A percentile compares a stretch with the other conserved stretches of the same genome.
phyloP scores from a whole-genome alignment of 768 basidiomycete species.

The Russula olivacea region DNA sequence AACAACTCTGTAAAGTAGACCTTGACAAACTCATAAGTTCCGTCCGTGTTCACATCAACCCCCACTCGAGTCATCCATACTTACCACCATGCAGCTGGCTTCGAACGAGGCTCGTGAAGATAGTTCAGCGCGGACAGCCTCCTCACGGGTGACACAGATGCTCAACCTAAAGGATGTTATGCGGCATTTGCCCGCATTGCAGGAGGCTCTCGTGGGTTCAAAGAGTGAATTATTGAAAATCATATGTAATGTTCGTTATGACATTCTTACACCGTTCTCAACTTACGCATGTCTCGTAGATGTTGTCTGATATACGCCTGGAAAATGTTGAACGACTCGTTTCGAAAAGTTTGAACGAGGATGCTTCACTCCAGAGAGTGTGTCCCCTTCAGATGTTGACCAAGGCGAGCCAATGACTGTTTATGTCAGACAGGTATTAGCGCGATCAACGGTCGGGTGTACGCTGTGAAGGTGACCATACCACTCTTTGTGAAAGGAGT shows the following conservation, averaged over 20 bases:
- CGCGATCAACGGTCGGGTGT: slow-evolving; percentile 75
- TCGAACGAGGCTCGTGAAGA: slow-evolving; percentile 53
- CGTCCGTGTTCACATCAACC: slow-evolving; percentile 34
- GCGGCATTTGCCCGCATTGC: slow-evolving; percentile 56
- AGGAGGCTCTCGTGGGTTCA: slow-evolving; percentile 53
- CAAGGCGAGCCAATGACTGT: not conserved
- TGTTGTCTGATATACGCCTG: slow-evolving; percentile 71
- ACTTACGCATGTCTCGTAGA: slow-evolving; percentile 35
- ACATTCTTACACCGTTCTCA: not conserved
- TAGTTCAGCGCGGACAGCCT: slow-evolving; percentile 56
- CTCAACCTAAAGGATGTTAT: slow-evolving; percentile 72
- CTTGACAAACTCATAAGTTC: slow-evolving; percentile 80
- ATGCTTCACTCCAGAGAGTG: slow-evolving; percentile 55
- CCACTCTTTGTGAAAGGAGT: not conserved
- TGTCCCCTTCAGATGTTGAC: not conserved
- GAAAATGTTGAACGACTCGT: slow-evolving; percentile 56
- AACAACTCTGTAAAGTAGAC: slow-evolving; percentile 71
- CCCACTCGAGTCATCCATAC: not conserved
- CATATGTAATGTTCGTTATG: slow-evolving; percentile 47
- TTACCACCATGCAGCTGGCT: slow-evolving; percentile 47
- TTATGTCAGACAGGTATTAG: slow-evolving; percentile 55
- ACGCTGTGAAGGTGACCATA: slow-evolving; percentile 65
- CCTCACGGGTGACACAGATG: slow-evolving; percentile 68
- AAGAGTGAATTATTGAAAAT: slow-evolving; percentile 56
- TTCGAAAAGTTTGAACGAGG: slow-evolving; percentile 65